Conservation (phyloP, 345 rosid species). For the Syzygium grande region DNA sequence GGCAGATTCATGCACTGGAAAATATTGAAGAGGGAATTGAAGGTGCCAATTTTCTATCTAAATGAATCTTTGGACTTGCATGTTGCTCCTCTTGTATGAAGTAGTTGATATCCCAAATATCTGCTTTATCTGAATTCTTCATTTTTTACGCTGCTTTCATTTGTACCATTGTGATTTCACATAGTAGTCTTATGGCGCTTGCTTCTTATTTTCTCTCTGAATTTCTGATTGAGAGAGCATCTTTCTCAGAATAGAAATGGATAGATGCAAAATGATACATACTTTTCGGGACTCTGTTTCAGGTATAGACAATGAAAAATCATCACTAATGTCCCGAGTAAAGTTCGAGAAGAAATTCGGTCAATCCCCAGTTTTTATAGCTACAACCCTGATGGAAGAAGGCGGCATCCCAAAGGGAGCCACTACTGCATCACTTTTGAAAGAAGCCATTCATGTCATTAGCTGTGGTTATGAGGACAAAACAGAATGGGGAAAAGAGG, state of each 20-base stretch:
- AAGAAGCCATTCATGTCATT: conserved; percentile 66
- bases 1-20: conserved; percentile 64
- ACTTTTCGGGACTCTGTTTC: background rate
- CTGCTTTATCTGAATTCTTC: background rate
- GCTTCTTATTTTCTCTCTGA: background rate
- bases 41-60: conserved; percentile 8
- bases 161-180: background rate
- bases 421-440: conserved; percentile 45
- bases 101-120: background rate
- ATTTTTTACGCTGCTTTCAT: background rate
- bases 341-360: conserved; percentile 65
- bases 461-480: conserved; percentile 71
- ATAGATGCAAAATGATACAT: background rate
- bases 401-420: conserved; percentile 48
- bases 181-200: background rate
- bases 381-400: conserved; percentile 39
- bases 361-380: conserved; percentile 41
- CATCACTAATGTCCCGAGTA: conserved; percentile 26
- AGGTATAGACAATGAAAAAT: conserved; percentile 40
- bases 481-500: conserved; percentile 72
- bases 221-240: background rate
- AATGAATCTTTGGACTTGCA: background rate
- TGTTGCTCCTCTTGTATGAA: background rate
- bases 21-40: conserved; percentile 68
- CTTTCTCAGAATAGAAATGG: background rate